phyloP scores from a whole-genome alignment of 1,284 basidiomycete species.

The Leccinum laetum region DNA sequence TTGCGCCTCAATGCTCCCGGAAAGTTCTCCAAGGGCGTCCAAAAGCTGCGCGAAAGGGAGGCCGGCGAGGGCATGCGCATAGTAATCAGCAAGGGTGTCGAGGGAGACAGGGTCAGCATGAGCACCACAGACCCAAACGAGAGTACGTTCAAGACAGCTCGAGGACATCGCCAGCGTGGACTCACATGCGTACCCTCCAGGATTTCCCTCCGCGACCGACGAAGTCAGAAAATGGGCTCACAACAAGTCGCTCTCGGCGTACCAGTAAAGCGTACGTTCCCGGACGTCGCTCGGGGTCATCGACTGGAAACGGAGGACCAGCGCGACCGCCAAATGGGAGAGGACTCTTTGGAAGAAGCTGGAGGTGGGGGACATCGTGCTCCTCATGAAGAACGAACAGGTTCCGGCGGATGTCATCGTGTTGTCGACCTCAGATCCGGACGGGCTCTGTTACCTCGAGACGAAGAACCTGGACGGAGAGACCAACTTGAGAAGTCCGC shows the following conservation, averaged over 20 bases:
- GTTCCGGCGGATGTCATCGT: slow-evolving; percentile 95
- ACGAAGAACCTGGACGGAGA: slow-evolving; percentile 98
- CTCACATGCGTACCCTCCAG: slow-evolving; percentile 64
- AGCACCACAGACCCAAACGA: slow-evolving; percentile 40
- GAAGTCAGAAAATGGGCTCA: slow-evolving; percentile 19
- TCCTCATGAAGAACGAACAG: slow-evolving; percentile 92
- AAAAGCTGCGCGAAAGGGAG: slow-evolving; percentile 84
- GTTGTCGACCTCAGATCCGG: slow-evolving; percentile 83
- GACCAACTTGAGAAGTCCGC: slow-evolving; percentile 90
- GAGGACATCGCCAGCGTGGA: slow-evolving; percentile 58
- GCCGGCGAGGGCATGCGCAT: slow-evolving; percentile 65
- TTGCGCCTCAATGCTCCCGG: slow-evolving; percentile 70
- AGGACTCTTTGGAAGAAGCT: slow-evolving; percentile 98
- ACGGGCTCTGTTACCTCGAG: slow-evolving; percentile 87
- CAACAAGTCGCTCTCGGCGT: slow-evolving; percentile 39
- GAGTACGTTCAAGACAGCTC: slow-evolving; percentile 48
- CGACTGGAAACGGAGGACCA: slow-evolving; percentile 66
- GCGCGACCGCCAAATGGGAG: slow-evolving; percentile 87
- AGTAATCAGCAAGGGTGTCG: slow-evolving; percentile 56
- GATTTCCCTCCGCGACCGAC: slow-evolving; percentile 22
- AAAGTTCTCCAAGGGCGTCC: slow-evolving; percentile 82
- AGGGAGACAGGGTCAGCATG: slow-evolving; percentile 37
- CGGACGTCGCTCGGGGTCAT: slow-evolving; percentile 67
- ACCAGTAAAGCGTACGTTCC: slow-evolving; percentile 57
- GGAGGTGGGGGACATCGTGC: slow-evolving; percentile 90